Percentiles rank a stretch among this genome's conserved stretches.
Conservation (phyloP, 2,329 filamentous ascomycete species). For the Colletotrichum sp. region DNA sequence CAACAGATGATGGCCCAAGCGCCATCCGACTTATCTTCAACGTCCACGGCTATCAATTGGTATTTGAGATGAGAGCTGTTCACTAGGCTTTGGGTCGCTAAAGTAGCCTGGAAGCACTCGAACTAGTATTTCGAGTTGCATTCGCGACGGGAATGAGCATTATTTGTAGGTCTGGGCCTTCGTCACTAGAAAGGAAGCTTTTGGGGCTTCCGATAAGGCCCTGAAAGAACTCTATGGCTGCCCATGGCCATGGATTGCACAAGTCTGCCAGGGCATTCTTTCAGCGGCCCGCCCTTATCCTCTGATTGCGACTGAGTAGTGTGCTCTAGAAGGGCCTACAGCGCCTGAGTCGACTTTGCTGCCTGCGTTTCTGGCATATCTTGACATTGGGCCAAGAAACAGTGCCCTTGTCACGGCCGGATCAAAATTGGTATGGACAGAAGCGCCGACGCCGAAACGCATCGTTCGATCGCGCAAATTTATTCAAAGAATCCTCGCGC, state of each 20-base stretch:
- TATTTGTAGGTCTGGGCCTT: background rate
- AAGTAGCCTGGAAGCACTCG: background rate
- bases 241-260: background rate
- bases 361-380: background rate
- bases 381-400: background rate
- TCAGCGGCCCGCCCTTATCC: background rate
- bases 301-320: background rate
- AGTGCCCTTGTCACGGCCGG: background rate
- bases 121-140: accelerated
- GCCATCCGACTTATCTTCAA: background rate
- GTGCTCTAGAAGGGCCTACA: background rate
- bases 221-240: background rate
- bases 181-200: accelerated
- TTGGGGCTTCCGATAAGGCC: background rate
- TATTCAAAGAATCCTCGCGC: background rate
- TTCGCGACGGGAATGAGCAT: background rate
- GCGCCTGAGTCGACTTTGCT: background rate
- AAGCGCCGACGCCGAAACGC: background rate
- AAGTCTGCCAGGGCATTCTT: background rate
- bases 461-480: background rate
- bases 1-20: background rate
- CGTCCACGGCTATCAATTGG: background rate
- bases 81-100: background rate
- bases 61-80: background rate
- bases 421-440: background rate